phyloP scores from a whole-genome alignment of 495 filamentous ascomycete species.

The Sporormia fimetaria region DNA sequence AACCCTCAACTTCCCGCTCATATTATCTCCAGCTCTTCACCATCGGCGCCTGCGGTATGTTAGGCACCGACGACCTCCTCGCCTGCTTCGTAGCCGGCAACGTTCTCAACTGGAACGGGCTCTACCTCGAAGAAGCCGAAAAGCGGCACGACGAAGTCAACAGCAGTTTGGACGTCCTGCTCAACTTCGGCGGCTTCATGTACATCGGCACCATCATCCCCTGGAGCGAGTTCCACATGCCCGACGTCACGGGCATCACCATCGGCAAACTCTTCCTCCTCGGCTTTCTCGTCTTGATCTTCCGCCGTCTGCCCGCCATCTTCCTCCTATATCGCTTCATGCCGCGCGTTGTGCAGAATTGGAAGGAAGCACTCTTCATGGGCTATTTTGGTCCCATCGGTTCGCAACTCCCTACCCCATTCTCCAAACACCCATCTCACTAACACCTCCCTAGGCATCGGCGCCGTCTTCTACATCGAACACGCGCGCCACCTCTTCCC shows the following conservation, averaged over 20 bases:
- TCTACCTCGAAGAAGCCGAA: constrained; percentile 12
- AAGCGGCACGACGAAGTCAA: constrained; percentile 17
- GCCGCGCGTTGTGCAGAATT: constrained; percentile 8
- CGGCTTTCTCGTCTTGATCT: constrained; percentile 9
- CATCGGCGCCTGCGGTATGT: constrained; percentile 10
- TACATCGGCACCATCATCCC: constrained; percentile 38
- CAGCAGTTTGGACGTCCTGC: constrained; percentile 10
- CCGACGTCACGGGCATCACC: constrained; percentile 10
- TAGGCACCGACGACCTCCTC: constrained; percentile 16
- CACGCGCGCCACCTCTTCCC: constrained; percentile 47
- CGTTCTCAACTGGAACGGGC: constrained; percentile 12
- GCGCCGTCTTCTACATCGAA: constrained; percentile 29
- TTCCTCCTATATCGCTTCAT: constrained; percentile 11
- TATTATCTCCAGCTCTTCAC: constrained; percentile 17
- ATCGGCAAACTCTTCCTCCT: constrained; percentile 10
- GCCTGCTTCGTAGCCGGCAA: constrained; percentile 18
- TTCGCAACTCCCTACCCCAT: neutral
- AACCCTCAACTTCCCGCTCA: too few species aligned
- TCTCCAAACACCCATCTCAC: too few species aligned
- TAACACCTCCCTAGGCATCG: constrained; percentile 9
- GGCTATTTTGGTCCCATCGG: constrained; percentile 17
- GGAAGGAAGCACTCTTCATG: constrained; percentile 19
- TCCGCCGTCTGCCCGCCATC: constrained; percentile 16
- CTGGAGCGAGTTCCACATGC: constrained; percentile 10
- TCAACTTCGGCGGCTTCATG: constrained; percentile 38